A percentile compares a stretch with the other conserved stretches of the same genome.
phyloP scores from a whole-genome alignment of 2,329 filamentous ascomycete species.

The Alternaria triticimaculans region DNA sequence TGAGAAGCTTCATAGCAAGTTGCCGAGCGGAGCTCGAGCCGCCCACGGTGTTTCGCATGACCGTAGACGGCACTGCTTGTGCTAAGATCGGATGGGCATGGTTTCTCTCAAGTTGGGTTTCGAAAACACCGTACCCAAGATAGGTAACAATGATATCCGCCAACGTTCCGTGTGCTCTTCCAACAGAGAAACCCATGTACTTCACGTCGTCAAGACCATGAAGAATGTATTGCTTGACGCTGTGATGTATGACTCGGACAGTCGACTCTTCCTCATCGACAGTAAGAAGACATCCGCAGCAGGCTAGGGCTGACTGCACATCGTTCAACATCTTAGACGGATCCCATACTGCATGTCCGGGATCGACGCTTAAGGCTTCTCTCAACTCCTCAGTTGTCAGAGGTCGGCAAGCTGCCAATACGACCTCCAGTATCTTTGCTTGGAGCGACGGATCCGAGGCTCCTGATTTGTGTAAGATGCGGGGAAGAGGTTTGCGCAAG shows the following conservation, averaged over 20 bases:
- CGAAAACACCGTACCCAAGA: slow-evolving; percentile 28
- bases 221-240: slow-evolving; percentile 27
- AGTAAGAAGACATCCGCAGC: slow-evolving; percentile 31
- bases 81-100: slow-evolving; percentile 4
- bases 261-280: slow-evolving; percentile 35
- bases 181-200: neutral
- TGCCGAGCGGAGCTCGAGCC: slow-evolving; percentile 4
- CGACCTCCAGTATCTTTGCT: slow-evolving; percentile 41
- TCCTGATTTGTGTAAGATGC: slow-evolving; percentile 8
- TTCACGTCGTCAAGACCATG: neutral
- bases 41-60: slow-evolving; percentile 12
- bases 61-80: slow-evolving; percentile 9
- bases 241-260: slow-evolving; percentile 28
- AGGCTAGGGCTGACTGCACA: slow-evolving; percentile 20
- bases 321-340: slow-evolving; percentile 23
- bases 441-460: slow-evolving; percentile 10
- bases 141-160: slow-evolving; percentile 30
- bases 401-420: slow-evolving; percentile 38
- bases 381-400: slow-evolving; percentile 46
- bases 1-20: slow-evolving; percentile 18
- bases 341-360: slow-evolving; percentile 34
- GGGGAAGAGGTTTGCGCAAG: slow-evolving; percentile 19
- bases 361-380: slow-evolving; percentile 50
- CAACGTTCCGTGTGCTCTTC: slow-evolving; percentile 16
- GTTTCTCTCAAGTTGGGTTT: slow-evolving; percentile 18